Percentiles rank a stretch among this genome's conserved stretches.
These are phyloP conservation scores for Ochetophila trinervis DNA, from an alignment of 306 rosid species.

Conservation along the genomic window DNA sequence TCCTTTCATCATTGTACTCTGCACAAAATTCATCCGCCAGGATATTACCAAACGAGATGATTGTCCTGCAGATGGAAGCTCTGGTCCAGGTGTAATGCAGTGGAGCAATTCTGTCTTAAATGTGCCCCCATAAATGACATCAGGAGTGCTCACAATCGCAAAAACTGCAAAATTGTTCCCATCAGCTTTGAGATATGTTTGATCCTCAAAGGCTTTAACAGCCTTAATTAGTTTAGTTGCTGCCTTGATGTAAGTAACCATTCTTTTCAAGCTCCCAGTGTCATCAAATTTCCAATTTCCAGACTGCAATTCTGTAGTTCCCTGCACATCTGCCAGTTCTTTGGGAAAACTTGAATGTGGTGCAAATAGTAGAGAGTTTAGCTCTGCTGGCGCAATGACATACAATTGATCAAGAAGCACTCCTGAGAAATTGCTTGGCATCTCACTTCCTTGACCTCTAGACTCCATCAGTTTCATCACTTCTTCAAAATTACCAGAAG, in stretches of 20 bases:
- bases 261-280: conserved; percentile 51
- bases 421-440: conserved; percentile 73
- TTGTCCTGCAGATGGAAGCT: conserved; percentile 70
- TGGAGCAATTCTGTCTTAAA: conserved; percentile 71
- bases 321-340: conserved; percentile 60
- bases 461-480: conserved; percentile 47
- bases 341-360: conserved; percentile 54
- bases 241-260: conserved; percentile 66
- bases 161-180: conserved; percentile 67
- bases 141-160: conserved; percentile 71
- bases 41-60: conserved; percentile 77
- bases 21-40: conserved; percentile 83
- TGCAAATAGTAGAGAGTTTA: conserved; percentile 64
- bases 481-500: conserved; percentile 63
- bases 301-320: conserved; percentile 58
- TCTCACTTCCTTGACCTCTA: conserved; percentile 59
- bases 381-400: conserved; percentile 55
- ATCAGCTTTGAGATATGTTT: conserved; percentile 78
- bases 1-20: conserved; percentile 98
- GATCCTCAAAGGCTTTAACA: conserved; percentile 76
- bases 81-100: conserved; percentile 82
- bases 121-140: conserved; percentile 81
- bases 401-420: conserved; percentile 78
- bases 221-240: conserved; percentile 75
- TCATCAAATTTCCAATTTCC: conserved; percentile 75